Evolutionary conservation across 768 basidiomycete species (phyloP).

Genomic region (Lactarius hatsudake): DNA sequence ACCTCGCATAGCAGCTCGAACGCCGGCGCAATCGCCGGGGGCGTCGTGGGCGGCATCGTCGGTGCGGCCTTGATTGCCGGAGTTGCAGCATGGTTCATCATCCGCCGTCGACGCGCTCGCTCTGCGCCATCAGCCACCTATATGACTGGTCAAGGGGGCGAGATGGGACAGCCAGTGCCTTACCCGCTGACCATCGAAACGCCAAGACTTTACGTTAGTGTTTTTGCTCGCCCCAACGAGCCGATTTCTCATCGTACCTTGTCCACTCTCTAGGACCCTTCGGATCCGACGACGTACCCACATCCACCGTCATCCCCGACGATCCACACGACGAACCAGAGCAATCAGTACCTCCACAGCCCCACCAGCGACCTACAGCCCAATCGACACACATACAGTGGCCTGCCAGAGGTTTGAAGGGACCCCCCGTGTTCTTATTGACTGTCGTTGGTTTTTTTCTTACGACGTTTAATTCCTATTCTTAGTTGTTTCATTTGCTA

Average conservation of each 20-base stretch:
- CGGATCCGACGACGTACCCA: slow-evolving; percentile 28
- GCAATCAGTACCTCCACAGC: not conserved
- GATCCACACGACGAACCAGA: slow-evolving; percentile 11
- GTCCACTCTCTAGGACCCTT: slow-evolving; percentile 22
- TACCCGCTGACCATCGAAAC: slow-evolving; percentile 3
- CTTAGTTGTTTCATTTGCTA: not conserved
- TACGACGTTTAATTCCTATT: not conserved
- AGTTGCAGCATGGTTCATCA: slow-evolving; percentile 40
- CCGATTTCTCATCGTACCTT: not conserved
- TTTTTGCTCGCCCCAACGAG: not conserved
- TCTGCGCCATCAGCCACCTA: slow-evolving; percentile 28
- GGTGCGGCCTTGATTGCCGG: slow-evolving; percentile 44
- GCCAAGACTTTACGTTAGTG: slow-evolving; percentile 23
- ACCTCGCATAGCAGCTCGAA: slow-evolving; percentile 28
- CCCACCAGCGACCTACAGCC: slow-evolving; percentile 8
- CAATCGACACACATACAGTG: slow-evolving; percentile 12
- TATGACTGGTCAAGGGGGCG: not conserved
- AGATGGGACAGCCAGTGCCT: slow-evolving; percentile 1
- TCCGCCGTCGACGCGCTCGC: slow-evolving; percentile 33
- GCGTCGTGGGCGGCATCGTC: slow-evolving; percentile 56
- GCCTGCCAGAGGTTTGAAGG: slow-evolving; percentile 24
- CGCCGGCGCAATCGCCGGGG: slow-evolving; percentile 62
- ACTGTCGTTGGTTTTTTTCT: not conserved
- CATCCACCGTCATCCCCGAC: slow-evolving; percentile 14
- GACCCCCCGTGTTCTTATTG: not conserved